These are phyloP conservation scores for Tricholoma matsutake DNA, from an alignment of 768 basidiomycete genomes.

Conservation along the genomic window DNA sequence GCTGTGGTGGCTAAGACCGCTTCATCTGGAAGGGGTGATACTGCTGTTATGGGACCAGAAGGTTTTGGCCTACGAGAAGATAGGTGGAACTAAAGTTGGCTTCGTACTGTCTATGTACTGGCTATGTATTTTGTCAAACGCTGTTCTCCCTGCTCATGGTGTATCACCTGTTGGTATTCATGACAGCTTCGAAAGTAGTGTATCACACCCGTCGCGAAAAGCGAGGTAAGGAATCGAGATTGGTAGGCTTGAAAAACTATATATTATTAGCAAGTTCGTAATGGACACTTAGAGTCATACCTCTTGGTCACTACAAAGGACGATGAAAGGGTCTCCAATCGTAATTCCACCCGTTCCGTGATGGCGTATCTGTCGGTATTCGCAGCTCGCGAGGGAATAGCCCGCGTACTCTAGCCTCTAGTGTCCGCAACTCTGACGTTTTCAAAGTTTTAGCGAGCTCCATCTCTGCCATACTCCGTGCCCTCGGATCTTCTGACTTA, in stretches of 20 bases:
- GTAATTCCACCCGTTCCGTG: conserved; percentile 80
- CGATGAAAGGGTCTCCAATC: conserved; percentile 72
- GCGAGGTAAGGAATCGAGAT: background rate
- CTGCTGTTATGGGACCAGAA: conserved; percentile 31
- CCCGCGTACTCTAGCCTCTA: conserved; percentile 76
- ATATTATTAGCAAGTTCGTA: background rate
- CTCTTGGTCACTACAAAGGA: conserved; percentile 36
- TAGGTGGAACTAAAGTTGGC: conserved; percentile 33
- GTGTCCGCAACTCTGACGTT: conserved; percentile 61
- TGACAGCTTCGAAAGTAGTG: background rate
- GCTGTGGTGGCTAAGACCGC: conserved; percentile 74
- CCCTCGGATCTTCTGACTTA: conserved; percentile 70
- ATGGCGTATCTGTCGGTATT: conserved; percentile 83
- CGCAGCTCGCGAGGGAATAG: conserved; percentile 86
- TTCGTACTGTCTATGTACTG: conserved; percentile 7
- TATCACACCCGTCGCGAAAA: background rate
- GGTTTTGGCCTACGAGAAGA: conserved; percentile 34
- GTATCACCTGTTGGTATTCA: background rate
- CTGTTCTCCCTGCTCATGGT: background rate
- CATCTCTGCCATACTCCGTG: conserved; percentile 52
- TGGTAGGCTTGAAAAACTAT: background rate
- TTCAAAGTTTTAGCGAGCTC: conserved; percentile 60
- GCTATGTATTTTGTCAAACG: conserved; percentile 17
- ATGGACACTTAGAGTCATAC: conserved; percentile 5
- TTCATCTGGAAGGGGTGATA: conserved; percentile 36